Base-by-base conservation (phyloP, 2,329 filamentous ascomycete species). In the Arthroderma sp. region DNA sequence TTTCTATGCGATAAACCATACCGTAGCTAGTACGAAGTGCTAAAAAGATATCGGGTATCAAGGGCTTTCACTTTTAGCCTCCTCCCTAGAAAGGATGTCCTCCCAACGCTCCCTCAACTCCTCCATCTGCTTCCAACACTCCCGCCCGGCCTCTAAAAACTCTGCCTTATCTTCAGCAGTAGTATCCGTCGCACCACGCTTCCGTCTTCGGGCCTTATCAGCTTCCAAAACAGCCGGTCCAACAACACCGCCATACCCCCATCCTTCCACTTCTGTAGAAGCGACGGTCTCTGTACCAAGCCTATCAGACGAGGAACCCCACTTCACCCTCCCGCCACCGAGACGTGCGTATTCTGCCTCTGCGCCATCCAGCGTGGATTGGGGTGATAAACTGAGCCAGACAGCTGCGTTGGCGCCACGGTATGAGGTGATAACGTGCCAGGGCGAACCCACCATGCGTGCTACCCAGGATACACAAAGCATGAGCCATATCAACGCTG, bases 241-340 rank as follows among this genome's bases (percentile, higher is more conserved):
- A 31, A 80, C 68, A 33, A 73, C 74, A 2, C 82, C 82, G 47
- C 79, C 77, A 67, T 76, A 77, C 0, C 89, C 91, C 90, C 91
- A 96, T 6, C 89, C 88, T 44, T 88, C 83, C 2, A 95, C 85
- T 70, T 95, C 88, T 1, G 90, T 94, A 65, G 82, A 82, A 71
- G 85, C 86, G 4, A 88, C 81, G 39, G 79, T 74, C 59, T 81
- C 79, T 19, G 77, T 73, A 0, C 85, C 83, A 56, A 73, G 70
- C 9, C 79, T 70, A 62, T 85, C 79, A 7, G 79, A 80, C n/a
- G 82, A 80, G 31, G 86, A 87, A 2, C 91, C 91, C 91, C 91
- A 97, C 74, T 97, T 97, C 54, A 71, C 79, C 68, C 76, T 83
- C 61, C 77, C 79, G 47, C 76, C 77, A 1, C 70, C 76, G 54